Percentiles rank a stretch among this genome's conserved stretches.
These are phyloP conservation scores for Pulveroboletus sp. DNA, from an alignment of 768 basidiomycete species.

Conservation along the genomic window DNA sequence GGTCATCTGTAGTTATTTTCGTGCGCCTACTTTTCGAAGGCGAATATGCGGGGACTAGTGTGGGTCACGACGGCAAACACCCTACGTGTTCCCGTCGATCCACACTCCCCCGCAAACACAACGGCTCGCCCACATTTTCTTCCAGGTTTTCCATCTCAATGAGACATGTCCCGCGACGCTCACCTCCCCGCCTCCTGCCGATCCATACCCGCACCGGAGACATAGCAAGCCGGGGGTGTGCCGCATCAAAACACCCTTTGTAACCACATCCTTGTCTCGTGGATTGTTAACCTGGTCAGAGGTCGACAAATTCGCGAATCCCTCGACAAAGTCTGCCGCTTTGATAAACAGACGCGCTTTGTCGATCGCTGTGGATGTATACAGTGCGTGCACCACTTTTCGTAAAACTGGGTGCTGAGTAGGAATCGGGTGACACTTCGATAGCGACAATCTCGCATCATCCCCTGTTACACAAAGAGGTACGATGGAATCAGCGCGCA, in stretches of 20 bases:
- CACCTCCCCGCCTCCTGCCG: slow-evolving; percentile 38
- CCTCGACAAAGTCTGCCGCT: slow-evolving; percentile 65
- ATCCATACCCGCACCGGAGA: slow-evolving; percentile 58
- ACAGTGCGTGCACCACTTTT: slow-evolving; percentile 43
- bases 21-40: no score
- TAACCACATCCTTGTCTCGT: slow-evolving; percentile 54
- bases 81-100: slow-evolving; percentile 29
- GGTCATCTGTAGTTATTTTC: not conserved
- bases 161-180: slow-evolving; percentile 31
- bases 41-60: no score
- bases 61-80: no score
- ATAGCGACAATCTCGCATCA: slow-evolving; percentile 48
- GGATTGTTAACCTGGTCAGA: slow-evolving; percentile 36
- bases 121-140: slow-evolving; percentile 50
- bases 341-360: slow-evolving; percentile 71
- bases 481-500: not conserved
- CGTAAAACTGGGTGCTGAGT: slow-evolving; percentile 41
- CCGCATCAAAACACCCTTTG: slow-evolving; percentile 49
- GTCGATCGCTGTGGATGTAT: slow-evolving; percentile 47
- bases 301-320: slow-evolving; percentile 41
- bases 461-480: slow-evolving; percentile 35
- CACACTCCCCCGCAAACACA: slow-evolving; percentile 75
- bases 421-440: slow-evolving; percentile 53
- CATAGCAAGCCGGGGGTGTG: slow-evolving; percentile 42
- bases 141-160: slow-evolving; percentile 57